phyloP scores from a whole-genome alignment of 371 early-diverging fungal genomes.

The Lichtheimia ornata region DNA sequence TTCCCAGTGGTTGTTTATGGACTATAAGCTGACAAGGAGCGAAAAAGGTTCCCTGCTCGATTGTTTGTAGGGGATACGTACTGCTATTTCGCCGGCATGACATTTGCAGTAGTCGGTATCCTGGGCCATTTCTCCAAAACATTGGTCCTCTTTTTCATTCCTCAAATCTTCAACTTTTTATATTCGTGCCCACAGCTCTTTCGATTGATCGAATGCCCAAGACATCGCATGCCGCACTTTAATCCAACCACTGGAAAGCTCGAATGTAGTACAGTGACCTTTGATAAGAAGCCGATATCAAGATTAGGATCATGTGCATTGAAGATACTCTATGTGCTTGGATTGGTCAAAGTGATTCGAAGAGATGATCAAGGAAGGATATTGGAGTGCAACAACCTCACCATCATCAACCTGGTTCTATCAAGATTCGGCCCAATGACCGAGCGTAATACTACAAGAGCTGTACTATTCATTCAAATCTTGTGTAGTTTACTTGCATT shows the following conservation, averaged over 20 bases:
- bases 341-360: conserved; percentile 58
- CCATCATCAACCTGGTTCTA: conserved; percentile 87
- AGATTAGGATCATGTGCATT: conserved; percentile 36
- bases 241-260: conserved; percentile 54
- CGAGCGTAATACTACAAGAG: conserved; percentile 66
- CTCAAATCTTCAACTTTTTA: conserved; percentile 96
- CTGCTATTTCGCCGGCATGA: conserved; percentile 98
- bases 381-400: conserved; percentile 82
- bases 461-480: conserved; percentile 67
- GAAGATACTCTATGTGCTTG: conserved; percentile 37
- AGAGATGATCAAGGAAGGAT: conserved; percentile 56
- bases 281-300: conserved; percentile 37
- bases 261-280: conserved; percentile 41
- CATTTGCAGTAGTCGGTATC: conserved; percentile 94
- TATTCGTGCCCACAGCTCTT: conserved; percentile 95
- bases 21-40: background rate
- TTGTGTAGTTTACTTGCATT: conserved; percentile 71
- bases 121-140: conserved; percentile 94
- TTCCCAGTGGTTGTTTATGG: no score
- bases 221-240: conserved; percentile 92
- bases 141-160: conserved; percentile 88
- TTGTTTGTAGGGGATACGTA: conserved; percentile 98
- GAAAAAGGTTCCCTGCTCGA: conserved; percentile 76
- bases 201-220: conserved; percentile 94
- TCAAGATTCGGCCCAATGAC: conserved; percentile 74